Conservation (phyloP, 352 stramenopile species). For the Globisporangium solare region DNA sequence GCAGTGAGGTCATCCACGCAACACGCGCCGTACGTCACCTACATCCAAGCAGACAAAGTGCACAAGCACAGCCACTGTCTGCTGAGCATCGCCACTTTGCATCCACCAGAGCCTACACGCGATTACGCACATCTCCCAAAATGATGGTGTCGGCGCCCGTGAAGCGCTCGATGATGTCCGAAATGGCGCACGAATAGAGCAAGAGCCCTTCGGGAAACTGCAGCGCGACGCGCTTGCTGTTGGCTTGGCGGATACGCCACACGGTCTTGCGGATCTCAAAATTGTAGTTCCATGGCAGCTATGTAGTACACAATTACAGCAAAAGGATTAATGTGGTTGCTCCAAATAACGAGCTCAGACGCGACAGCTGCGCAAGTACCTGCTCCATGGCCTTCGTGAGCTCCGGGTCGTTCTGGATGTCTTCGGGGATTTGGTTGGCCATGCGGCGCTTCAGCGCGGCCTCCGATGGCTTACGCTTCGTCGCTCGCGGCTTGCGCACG, state of each 20-base stretch:
- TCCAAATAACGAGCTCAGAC: background rate
- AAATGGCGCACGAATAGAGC: conserved; percentile 97
- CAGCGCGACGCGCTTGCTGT: conserved; percentile 91
- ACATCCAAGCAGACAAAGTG: background rate
- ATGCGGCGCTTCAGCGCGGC: conserved; percentile 61
- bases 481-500: conserved; percentile 37
- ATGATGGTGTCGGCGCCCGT: conserved; percentile 90
- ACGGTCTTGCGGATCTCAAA: conserved; percentile 99
- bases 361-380: conserved; percentile 18
- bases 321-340: background rate
- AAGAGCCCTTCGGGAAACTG: conserved; percentile 99
- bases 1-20: conserved; percentile 99
- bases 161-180: conserved; percentile 98
- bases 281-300: conserved; percentile 97
- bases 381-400: conserved; percentile 91
- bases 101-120: no score
- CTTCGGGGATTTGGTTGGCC: conserved; percentile 87
- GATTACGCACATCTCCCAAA: conserved; percentile 92
- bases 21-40: conserved; percentile 98
- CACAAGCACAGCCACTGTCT: no score
- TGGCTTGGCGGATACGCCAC: conserved; percentile 90
- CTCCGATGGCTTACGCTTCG: conserved; percentile 61
- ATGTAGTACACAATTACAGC: background rate
- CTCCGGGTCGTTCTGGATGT: conserved; percentile 85
- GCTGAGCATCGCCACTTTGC: no score